phyloP scores from a whole-genome alignment of 345 rosid species.

The Lumnitzera littorea region DNA sequence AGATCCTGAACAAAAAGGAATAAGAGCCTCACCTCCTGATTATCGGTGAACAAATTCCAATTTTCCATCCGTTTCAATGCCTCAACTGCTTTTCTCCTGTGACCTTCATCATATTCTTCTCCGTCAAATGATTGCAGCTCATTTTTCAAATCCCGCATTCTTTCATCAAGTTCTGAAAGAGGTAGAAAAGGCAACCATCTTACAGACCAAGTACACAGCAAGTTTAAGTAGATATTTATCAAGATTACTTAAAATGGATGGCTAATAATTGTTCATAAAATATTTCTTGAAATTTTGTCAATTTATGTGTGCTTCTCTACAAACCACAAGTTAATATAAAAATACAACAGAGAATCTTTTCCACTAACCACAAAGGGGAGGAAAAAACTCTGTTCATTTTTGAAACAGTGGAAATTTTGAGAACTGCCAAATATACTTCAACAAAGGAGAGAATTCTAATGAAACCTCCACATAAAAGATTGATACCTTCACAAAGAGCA shows the following conservation, averaged over 20 bases:
- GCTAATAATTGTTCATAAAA: too few relatives aligned
- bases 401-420: neutral
- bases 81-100: constrained; percentile 70
- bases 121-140: constrained; percentile 93
- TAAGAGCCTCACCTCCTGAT: constrained; percentile 50
- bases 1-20: constrained; percentile 1
- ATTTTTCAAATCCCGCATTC: constrained; percentile 86
- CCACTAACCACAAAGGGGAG: too few relatives aligned
- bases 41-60: constrained; percentile 92
- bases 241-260: too few relatives aligned
- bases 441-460: neutral
- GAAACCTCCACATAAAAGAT: neutral
- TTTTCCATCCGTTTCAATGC: constrained; percentile 85
- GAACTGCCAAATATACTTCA: neutral
- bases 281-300: too few relatives aligned
- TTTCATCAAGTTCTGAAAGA: constrained; percentile 85
- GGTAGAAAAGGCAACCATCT: neutral
- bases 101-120: constrained; percentile 78
- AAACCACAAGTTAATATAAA: too few relatives aligned
- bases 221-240: too few relatives aligned
- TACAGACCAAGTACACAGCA: too few relatives aligned
- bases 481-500: constrained; percentile 88
- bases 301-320: too few relatives aligned
- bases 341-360: too few relatives aligned
- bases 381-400: too few relatives aligned